Evolutionary conservation across 2,329 filamentous ascomycete genomes (phyloP).

Genomic region (Didymella sp.): DNA sequence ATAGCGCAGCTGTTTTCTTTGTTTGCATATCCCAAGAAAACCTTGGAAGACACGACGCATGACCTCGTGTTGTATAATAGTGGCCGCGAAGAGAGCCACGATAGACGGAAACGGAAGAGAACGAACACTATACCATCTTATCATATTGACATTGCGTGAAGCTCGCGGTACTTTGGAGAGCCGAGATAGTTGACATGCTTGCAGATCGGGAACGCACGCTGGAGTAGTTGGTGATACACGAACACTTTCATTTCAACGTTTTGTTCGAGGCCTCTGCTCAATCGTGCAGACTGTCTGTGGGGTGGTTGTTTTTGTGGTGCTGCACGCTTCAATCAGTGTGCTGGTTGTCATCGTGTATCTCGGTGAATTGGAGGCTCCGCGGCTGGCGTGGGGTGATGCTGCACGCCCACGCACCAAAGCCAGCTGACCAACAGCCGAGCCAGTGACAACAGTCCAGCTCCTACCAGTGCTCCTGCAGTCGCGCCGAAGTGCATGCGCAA

Average conservation of each 20-base stretch:
- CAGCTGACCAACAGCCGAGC: constrained; percentile 26
- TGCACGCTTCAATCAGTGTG: not conserved
- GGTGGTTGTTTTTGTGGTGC: not conserved
- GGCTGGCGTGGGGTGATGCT: constrained; percentile 10
- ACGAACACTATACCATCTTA: constrained; percentile 1
- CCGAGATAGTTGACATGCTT: constrained; percentile 7
- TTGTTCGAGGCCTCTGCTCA: not conserved
- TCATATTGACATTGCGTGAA: not conserved
- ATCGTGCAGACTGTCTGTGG: not conserved
- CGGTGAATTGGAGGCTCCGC: constrained; percentile 4
- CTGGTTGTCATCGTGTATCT: not conserved
- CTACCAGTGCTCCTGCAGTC: not conserved
- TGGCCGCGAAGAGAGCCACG: constrained; percentile 1
- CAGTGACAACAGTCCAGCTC: constrained; percentile 22
- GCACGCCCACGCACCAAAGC: constrained; percentile 10
- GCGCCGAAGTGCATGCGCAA: constrained; percentile 19
- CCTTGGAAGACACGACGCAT: constrained; percentile 20
- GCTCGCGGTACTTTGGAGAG: constrained; percentile 8
- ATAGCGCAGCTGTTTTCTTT: constrained; percentile 19
- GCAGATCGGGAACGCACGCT: not conserved
- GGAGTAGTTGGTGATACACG: not conserved
- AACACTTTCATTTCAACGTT: not conserved
- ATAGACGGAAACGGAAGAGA: constrained; percentile 2
- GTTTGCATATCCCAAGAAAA: constrained; percentile 10
- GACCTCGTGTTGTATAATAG: constrained; percentile 20